These are phyloP conservation scores for Pulveroboletus sp. DNA, from an alignment of 768 basidiomycete species.

Conservation along the genomic window DNA sequence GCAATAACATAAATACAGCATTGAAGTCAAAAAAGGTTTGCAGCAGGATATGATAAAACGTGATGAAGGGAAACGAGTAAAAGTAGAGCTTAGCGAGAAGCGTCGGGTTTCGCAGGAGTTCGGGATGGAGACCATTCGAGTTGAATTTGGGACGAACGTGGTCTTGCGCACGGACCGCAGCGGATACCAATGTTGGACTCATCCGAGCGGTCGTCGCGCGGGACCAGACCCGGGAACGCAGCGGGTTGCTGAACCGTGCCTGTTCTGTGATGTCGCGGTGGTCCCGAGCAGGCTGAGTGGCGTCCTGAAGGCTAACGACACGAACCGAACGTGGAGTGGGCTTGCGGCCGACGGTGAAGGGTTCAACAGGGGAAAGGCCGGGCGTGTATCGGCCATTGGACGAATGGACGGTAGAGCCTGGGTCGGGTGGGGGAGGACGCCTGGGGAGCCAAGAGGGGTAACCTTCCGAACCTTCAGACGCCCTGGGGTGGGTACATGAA, in stretches of 20 bases:
- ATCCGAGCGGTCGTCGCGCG: constrained; percentile 46
- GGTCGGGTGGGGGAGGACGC: constrained; percentile 71
- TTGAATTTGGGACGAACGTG: constrained; percentile 58
- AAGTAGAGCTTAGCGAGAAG: constrained; percentile 54
- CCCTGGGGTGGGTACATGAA: constrained; percentile 31
- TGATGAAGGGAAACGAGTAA: constrained; percentile 63
- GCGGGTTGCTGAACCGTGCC: constrained; percentile 38
- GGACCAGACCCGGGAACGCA: constrained; percentile 52
- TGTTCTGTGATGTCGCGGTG: constrained; percentile 50
- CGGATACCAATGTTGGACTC: constrained; percentile 42
- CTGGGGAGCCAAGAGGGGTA: constrained; percentile 85
- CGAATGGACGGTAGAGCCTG: constrained; percentile 64
- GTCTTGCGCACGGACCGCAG: constrained; percentile 29
- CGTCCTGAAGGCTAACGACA: constrained; percentile 67
- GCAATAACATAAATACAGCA: constrained; percentile 73
- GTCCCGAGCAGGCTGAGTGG: constrained; percentile 37
- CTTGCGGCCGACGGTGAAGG: constrained; percentile 54
- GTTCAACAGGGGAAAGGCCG: constrained; percentile 30
- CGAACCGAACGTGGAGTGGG: constrained; percentile 78
- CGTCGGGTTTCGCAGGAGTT: constrained; percentile 60
- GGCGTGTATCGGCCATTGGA: constrained; percentile 40
- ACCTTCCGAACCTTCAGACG: constrained; percentile 50
- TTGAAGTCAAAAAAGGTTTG: constrained; percentile 91
- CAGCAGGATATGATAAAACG: constrained; percentile 65
- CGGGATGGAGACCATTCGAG: constrained; percentile 61